A percentile compares a stretch with the other conserved stretches of the same genome.
These are phyloP conservation scores for Colletotrichum zoysiae DNA, from an alignment of 2,329 filamentous ascomycete genomes.

Conservation along the genomic window DNA sequence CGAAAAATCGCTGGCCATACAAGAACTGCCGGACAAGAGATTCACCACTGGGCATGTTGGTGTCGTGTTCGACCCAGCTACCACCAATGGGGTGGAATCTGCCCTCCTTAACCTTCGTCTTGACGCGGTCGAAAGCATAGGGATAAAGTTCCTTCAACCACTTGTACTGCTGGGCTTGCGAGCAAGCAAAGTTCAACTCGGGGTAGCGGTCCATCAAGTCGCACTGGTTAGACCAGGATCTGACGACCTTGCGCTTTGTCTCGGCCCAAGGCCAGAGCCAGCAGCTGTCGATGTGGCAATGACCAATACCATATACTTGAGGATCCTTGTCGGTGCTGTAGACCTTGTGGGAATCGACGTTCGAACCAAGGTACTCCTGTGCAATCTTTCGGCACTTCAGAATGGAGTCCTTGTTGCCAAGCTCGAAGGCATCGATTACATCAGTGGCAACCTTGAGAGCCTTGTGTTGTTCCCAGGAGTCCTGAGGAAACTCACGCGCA, in stretches of 20 bases:
- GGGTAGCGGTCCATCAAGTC: slow-evolving; percentile 95
- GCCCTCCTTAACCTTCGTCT: slow-evolving; percentile 89
- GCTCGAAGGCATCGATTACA: slow-evolving; percentile 91
- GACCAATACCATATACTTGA: slow-evolving; percentile 89
- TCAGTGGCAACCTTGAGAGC: slow-evolving; percentile 86
- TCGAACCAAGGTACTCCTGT: slow-evolving; percentile 82
- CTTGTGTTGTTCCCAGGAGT: slow-evolving; percentile 90
- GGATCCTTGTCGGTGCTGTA: slow-evolving; percentile 82
- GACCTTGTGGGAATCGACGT: slow-evolving; percentile 85
- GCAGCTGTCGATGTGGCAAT: slow-evolving; percentile 98
- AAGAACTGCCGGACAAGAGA: slow-evolving; percentile 94
- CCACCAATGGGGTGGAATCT: slow-evolving; percentile 95
- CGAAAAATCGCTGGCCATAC: slow-evolving; percentile 95
- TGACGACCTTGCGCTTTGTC: slow-evolving; percentile 94
- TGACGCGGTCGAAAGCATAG: slow-evolving; percentile 88
- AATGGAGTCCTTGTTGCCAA: slow-evolving; percentile 83
- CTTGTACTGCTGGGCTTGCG: slow-evolving; percentile 97
- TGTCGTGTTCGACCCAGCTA: slow-evolving; percentile 99
- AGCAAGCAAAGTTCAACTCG: slow-evolving; percentile 91
- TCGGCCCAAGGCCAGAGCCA: slow-evolving; percentile 99
- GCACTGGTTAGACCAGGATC: slow-evolving; percentile 97
- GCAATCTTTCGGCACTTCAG: slow-evolving; percentile 85
- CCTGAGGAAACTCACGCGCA: slow-evolving; percentile 87
- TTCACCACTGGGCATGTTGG: slow-evolving; percentile 96
- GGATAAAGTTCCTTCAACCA: slow-evolving; percentile 95